Conservation (phyloP, 163 green algal species). For the Chloroidium sp. region DNA sequence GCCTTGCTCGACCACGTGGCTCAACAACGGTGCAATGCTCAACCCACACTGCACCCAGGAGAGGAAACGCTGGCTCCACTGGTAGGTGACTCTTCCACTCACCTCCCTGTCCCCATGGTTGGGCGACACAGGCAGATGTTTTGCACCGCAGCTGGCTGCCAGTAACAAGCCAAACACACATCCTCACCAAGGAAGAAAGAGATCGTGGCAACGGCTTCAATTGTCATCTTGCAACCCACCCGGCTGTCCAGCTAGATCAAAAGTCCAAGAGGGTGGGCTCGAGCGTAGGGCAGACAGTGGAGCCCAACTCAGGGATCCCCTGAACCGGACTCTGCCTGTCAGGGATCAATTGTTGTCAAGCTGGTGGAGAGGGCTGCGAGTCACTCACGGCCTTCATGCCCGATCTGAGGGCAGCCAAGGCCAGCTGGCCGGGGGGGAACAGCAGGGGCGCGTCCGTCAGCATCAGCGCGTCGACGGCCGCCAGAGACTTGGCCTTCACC, state of each 20-base stretch:
- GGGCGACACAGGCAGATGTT: too few relatives aligned
- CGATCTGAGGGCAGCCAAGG: slow-evolving; percentile 53
- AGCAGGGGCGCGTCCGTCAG: slow-evolving; percentile 66
- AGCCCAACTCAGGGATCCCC: neutral
- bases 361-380: neutral
- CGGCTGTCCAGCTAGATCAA: neutral
- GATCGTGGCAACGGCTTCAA: neutral
- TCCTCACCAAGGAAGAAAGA: too few relatives aligned
- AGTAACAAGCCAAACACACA: too few relatives aligned
- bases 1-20: neutral
- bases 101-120: neutral
- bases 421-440: slow-evolving; percentile 54
- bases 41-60: neutral
- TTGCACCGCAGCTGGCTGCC: too few relatives aligned
- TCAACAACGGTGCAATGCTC: neutral
- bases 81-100: neutral
- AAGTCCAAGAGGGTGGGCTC: neutral
- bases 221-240: neutral
- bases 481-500: slow-evolving; percentile 11
- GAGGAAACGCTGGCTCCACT: neutral
- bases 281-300: neutral
- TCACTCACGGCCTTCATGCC: slow-evolving; percentile 34
- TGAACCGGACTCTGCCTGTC: too few relatives aligned
- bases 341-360: neutral
- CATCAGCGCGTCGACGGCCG: slow-evolving; percentile 52